Base-by-base conservation (phyloP, 441 rosid species). In the Flueggea neowawraea region DNA sequence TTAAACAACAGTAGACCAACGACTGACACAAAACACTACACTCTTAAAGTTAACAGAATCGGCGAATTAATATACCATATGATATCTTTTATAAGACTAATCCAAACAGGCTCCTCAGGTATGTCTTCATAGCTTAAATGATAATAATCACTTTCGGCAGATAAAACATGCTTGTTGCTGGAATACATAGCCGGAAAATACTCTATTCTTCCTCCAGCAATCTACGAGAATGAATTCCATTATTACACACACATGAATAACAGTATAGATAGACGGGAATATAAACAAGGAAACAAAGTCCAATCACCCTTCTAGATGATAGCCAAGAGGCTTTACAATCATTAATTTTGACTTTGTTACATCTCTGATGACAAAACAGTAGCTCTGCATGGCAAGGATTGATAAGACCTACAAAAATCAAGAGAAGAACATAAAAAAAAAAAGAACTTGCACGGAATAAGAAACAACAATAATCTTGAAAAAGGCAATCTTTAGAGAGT, bases 91-190 rank as follows among this genome's bases (percentile, higher is more conserved):
- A 80, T 5, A 49, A 80, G 73, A 58, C 72, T 81, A 32, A 73
- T 53, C 87, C 79, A 80, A 33, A 84, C 75, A 50, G 96, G 81
- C 17, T 81, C 79, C 55, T 64, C 76, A 28, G 69, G 72, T 44
- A 60, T 36, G 14, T 71, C 71, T 14, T 71, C 69, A 43, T 54
- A 65, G 68, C 69, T 65, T 63, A 52, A 67, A 28, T 59, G 82
- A 59, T 69, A 69, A 61, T 66, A 53, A 71, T 69, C 69, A 17
- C 75, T 71, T 53, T 59, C 63, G 6, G 65, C 74, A 36, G 80
- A 63, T 45, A 60, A 52, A 33, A 67, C 69, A 66, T 58, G 61
- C 57, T 43, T 64, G 44, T 16, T 61, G 44, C 58, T 57, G 12
- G 0, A 43, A 64, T 22, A 58, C 62, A 60, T 54, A 11, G 54